Evolutionary conservation across 768 basidiomycete genomes (phyloP).

Genomic region (Lenzites betulinus): DNA sequence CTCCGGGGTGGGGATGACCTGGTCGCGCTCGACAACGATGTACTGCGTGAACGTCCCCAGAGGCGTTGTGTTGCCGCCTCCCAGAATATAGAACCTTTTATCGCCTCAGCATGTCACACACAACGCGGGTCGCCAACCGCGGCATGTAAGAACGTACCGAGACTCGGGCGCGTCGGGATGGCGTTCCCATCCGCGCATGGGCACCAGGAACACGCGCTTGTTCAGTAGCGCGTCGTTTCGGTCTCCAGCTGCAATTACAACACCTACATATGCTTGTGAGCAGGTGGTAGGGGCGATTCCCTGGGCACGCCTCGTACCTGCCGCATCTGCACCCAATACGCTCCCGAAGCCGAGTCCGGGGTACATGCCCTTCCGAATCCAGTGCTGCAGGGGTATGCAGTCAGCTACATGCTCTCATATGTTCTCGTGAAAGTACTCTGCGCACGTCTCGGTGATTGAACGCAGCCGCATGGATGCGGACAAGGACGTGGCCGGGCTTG

Average conservation of each 20-base stretch:
- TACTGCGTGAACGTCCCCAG: constrained; percentile 80
- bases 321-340: constrained; percentile 72
- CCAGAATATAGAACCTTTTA: constrained; percentile 64
- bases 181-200: constrained; percentile 75
- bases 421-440: neutral
- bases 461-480: constrained; percentile 66
- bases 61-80: constrained; percentile 52
- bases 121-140: too few species aligned
- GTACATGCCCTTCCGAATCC: constrained; percentile 72
- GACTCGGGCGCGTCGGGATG: constrained; percentile 67
- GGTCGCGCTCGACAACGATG: constrained; percentile 68
- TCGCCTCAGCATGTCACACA: neutral
- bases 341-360: constrained; percentile 61
- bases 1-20: constrained; percentile 63
- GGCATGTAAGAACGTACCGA: too few species aligned
- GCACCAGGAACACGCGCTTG: constrained; percentile 73
- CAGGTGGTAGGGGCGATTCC: too few species aligned
- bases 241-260: constrained; percentile 59
- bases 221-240: constrained; percentile 56
- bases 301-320: constrained; percentile 47
- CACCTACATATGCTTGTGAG: constrained; percentile 42
- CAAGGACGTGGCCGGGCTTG: constrained; percentile 59
- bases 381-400: constrained; percentile 50
- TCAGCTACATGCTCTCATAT: neutral
- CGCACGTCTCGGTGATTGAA: constrained; percentile 81